phyloP scores from a whole-genome alignment of 306 rosid genomes.

The Herpetospermum pedunculosum region DNA sequence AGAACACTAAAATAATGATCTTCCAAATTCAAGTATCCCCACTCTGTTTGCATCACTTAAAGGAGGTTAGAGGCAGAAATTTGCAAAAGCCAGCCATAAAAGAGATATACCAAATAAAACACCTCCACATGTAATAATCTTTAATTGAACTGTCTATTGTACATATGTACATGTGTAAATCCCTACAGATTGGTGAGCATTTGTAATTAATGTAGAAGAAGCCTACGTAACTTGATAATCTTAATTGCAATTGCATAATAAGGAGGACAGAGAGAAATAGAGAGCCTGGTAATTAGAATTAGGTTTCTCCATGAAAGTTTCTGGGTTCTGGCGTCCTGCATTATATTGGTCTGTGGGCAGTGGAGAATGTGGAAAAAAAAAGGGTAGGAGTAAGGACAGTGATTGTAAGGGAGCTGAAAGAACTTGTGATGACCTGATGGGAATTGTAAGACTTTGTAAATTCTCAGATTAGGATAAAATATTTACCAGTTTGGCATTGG shows the following conservation, averaged over 20 bases:
- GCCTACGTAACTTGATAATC: background rate
- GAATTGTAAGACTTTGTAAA: too few species aligned
- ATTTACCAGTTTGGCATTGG: too few species aligned
- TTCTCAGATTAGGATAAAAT: too few species aligned
- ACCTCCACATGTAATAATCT: background rate
- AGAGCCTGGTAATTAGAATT: too few species aligned
- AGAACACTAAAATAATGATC: background rate
- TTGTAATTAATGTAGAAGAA: background rate
- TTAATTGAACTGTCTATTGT: background rate
- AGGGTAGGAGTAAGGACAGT: too few species aligned
- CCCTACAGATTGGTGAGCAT: background rate
- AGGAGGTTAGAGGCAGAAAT: background rate
- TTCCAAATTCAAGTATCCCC: background rate
- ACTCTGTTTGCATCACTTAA: background rate
- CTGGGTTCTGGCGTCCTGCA: too few species aligned
- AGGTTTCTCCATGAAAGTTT: too few species aligned
- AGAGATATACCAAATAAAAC: background rate
- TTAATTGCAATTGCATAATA: background rate
- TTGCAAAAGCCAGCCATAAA: background rate
- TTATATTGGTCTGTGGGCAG: too few species aligned
- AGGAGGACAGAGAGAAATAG: background rate
- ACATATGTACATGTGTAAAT: background rate
- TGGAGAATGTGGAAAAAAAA: too few species aligned
- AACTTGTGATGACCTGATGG: too few species aligned
- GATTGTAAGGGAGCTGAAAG: too few species aligned